A percentile compares a stretch with the other conserved stretches of the same genome.
phyloP scores from a whole-genome alignment of 345 rosid species.

The Physaria fendleri region DNA sequence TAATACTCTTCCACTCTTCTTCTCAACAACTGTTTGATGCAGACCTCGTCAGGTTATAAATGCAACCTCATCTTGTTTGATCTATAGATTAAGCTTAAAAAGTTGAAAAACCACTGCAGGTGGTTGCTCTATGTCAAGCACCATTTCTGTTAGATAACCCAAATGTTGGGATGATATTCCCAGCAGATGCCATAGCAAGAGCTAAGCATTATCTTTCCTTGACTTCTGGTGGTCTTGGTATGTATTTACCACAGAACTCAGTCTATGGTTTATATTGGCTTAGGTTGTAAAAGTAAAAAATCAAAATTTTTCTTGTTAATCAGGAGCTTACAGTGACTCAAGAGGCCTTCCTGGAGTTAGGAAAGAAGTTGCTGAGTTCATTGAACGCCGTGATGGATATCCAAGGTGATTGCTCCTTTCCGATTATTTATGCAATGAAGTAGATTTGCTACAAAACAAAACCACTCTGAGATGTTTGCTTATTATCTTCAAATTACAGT shows the following conservation, averaged over 20 bases:
- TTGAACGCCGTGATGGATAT: conserved; percentile 87
- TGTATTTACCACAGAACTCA: neutral
- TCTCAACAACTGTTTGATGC: neutral
- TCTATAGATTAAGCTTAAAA: conserved; percentile 15
- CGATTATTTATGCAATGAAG: neutral
- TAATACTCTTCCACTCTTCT: conserved; percentile 10
- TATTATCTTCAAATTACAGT: conserved; percentile 42
- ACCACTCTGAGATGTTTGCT: conserved; percentile 18
- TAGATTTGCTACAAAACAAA: too few species aligned
- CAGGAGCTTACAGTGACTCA: conserved; percentile 98
- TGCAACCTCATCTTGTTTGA: neutral
- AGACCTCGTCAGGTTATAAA: conserved; percentile 88
- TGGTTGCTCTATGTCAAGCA: conserved; percentile 94
- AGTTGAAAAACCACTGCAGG: conserved; percentile 36
- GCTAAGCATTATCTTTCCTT: conserved; percentile 87
- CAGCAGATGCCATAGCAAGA: conserved; percentile 82
- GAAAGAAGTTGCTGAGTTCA: conserved; percentile 90
- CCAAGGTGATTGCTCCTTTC: conserved; percentile 56
- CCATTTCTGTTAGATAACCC: conserved; percentile 89
- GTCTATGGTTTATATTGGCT: neutral
- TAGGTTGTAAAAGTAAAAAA: neutral
- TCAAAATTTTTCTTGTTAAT: neutral
- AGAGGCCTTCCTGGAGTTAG: conserved; percentile 81
- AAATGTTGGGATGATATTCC: conserved; percentile 76
- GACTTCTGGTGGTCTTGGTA: conserved; percentile 92